Base-by-base conservation (phyloP, 2,329 filamentous ascomycete genomes). In the Sclerotinia minor region DNA sequence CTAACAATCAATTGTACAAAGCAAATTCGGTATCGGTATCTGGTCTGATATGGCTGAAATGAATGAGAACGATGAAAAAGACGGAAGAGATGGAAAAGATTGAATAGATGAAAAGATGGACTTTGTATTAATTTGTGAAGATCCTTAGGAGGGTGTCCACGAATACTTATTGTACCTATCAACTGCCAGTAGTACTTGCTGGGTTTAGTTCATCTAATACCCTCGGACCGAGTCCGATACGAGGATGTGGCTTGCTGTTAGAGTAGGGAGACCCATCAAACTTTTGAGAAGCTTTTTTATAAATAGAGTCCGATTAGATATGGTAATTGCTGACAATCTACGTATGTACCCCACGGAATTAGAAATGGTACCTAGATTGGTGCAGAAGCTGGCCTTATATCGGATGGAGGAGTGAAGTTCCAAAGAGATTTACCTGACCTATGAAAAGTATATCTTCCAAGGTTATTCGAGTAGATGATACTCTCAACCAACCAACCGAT, bases 181-280 rank as follows among this genome's bases (percentile, higher is more conserved):
- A 61, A 49, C 44, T n/a, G 29, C 44, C 45, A 61, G 38, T 61
- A 47, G 26, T 24, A 35, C 44, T 49, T 49, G 29, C 58, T 35
- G 24, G 58, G 58, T 49, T 60, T 47, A 47, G 21, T 47, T 47
- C 21, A 24, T 49, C 44, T 49, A 44, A 60, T 60, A 60, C 44
- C 41, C 41, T 41, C 21, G 45, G 26, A 47, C 41, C 57, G 41
- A 47, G 21, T 49, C 44, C 35, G 15, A 60, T 60, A 60, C 58
- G 58, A 60, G 58, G 58, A 8, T 47, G 58, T 60, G 58, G 58
- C 58, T 60, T 60, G 58, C 44, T 60, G 58, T 49, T 44, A 60
- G 58, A 24, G 58, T 19, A 35, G 17, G 44, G 58, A 47, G 58
- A 29, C 57, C 26, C 57, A 59, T 45, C 38, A 32, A 53, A 53